Conservation (phyloP, 1,284 basidiomycete species). For the Volvariella volvacea region DNA sequence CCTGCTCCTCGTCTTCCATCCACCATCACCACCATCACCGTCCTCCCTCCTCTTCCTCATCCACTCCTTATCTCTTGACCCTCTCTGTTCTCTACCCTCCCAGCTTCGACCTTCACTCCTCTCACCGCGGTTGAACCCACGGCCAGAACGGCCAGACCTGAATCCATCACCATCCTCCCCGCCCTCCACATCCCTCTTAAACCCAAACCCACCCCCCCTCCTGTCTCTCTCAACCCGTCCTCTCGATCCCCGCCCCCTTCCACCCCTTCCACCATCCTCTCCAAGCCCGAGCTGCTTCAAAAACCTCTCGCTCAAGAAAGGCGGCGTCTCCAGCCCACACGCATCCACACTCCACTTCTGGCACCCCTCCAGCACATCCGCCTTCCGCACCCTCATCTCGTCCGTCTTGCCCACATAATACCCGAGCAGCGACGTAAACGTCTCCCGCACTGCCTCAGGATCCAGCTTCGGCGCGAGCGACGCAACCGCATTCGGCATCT, state of each 20-base stretch:
- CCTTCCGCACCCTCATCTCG: conserved; percentile 42
- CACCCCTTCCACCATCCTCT: background rate
- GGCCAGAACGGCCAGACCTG: too few relatives aligned
- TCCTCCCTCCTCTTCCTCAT: too few relatives aligned
- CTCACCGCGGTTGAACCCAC: too few relatives aligned
- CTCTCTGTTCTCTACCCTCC: too few relatives aligned
- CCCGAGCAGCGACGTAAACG: conserved; percentile 69
- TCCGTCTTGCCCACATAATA: conserved; percentile 61
- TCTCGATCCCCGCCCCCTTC: background rate
- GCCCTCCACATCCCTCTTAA: too few relatives aligned
- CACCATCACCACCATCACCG: too few relatives aligned
- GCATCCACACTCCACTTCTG: conserved; percentile 51
- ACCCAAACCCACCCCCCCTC: too few relatives aligned
- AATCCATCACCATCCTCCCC: too few relatives aligned
- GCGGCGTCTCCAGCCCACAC: conserved; percentile 4
- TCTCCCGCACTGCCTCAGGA: conserved; percentile 51
- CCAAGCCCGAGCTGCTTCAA: background rate
- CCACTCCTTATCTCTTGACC: too few relatives aligned
- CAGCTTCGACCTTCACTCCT: too few relatives aligned
- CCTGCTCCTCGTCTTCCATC: too few relatives aligned
- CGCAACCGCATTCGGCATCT: conserved; percentile 26
- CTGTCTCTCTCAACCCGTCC: too few relatives aligned
- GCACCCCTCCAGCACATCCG: conserved; percentile 52
- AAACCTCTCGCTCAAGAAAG: background rate
- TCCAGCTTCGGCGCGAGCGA: conserved; percentile 40